A percentile compares a stretch with the other conserved stretches of the same genome.
Evolutionary conservation across 2,329 filamentous ascomycete genomes (phyloP).

Genomic region (Aspergillus quadrilineatus): DNA sequence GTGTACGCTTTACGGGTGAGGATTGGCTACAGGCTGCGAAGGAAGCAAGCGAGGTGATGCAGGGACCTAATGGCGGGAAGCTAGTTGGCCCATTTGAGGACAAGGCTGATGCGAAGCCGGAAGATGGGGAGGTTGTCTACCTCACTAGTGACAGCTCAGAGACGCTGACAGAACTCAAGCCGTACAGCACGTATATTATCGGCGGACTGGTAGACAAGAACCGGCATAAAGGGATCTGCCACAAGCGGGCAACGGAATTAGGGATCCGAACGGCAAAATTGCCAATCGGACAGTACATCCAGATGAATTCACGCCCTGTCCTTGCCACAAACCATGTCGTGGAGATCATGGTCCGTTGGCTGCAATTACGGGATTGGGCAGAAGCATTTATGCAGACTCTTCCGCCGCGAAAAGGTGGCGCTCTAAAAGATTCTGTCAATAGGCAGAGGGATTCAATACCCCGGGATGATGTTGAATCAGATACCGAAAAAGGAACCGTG

Average conservation of each 20-base stretch:
- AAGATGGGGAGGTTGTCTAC: slow-evolving; percentile 70
- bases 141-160: slow-evolving; percentile 88
- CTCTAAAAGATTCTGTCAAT: slow-evolving; percentile 49
- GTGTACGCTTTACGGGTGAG: slow-evolving; percentile 68
- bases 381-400: slow-evolving; percentile 84
- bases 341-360: slow-evolving; percentile 93
- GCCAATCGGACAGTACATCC: slow-evolving; percentile 92
- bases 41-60: slow-evolving; percentile 68
- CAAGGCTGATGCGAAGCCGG: slow-evolving; percentile 30
- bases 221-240: slow-evolving; percentile 90
- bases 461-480: slow-evolving; percentile 24
- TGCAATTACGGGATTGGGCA: slow-evolving; percentile 89
- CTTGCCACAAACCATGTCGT: slow-evolving; percentile 93
- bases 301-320: slow-evolving; percentile 82
- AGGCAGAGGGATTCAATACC: slow-evolving; percentile 15
- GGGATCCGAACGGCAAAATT: slow-evolving; percentile 85
- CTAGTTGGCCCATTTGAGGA: slow-evolving; percentile 60
- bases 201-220: slow-evolving; percentile 96
- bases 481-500: slow-evolving; percentile 11
- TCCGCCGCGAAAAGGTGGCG: slow-evolving; percentile 83
- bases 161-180: slow-evolving; percentile 77
- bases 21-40: slow-evolving; percentile 71
- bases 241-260: slow-evolving; percentile 71
- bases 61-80: slow-evolving; percentile 53
- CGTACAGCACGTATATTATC: slow-evolving; percentile 87